phyloP scores from a whole-genome alignment of 2,329 filamentous ascomycete genomes.

The Ramichloridium luteum region DNA sequence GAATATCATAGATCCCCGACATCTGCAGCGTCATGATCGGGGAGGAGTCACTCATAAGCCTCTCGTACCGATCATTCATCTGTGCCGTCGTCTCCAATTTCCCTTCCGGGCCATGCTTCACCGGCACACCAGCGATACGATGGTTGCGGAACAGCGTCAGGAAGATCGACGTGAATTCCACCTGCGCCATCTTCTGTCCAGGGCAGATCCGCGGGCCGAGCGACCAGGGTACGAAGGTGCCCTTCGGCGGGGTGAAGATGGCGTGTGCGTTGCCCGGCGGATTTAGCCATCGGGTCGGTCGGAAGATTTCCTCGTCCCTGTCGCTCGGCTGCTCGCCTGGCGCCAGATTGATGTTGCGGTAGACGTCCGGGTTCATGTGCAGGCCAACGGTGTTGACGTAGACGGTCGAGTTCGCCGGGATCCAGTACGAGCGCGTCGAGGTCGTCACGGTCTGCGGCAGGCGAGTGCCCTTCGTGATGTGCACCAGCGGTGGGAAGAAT shows the following conservation, averaged over 20 bases:
- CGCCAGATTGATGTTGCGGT: conserved; percentile 14
- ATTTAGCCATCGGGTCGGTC: conserved; percentile 31
- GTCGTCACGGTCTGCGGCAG: conserved; percentile 23
- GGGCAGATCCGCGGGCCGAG: conserved; percentile 39
- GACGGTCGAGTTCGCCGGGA: conserved; percentile 26
- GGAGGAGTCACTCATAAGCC: conserved; percentile 14
- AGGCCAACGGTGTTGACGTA: conserved; percentile 26
- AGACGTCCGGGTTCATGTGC: conserved; percentile 17
- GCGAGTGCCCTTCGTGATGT: conserved; percentile 26
- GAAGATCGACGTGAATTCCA: conserved; percentile 41
- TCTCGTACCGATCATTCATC: conserved; percentile 14
- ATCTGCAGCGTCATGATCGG: conserved; percentile 20
- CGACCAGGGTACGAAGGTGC: conserved; percentile 38
- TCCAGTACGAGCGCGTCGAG: conserved; percentile 16
- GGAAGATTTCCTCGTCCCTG: conserved; percentile 26
- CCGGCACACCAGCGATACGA: conserved; percentile 14
- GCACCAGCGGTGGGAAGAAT: conserved; percentile 29
- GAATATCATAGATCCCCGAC: conserved; percentile 26
- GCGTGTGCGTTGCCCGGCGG: conserved; percentile 8
- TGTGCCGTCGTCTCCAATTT: conserved; percentile 9
- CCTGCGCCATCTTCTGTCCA: conserved; percentile 44
- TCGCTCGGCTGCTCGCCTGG: conserved; percentile 3
- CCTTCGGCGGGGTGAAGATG: conserved; percentile 28
- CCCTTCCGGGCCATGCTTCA: conserved; percentile 5
- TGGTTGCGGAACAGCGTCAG: conserved; percentile 24